Evolutionary conservation across 441 rosid species (phyloP).

Genomic region (Croton laevigatus): DNA sequence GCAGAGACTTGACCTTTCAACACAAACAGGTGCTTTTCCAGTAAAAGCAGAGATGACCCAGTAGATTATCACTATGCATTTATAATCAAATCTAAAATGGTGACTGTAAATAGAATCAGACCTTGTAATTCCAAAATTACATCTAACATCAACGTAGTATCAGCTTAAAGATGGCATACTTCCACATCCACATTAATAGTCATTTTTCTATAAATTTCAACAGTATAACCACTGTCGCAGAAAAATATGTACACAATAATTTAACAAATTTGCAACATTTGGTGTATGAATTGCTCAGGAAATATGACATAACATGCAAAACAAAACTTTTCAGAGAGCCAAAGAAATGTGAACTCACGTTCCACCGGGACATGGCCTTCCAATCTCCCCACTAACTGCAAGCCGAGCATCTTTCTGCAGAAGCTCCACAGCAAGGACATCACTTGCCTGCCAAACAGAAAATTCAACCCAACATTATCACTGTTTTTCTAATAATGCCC

Average conservation of each 20-base stretch:
- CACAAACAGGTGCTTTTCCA: background rate
- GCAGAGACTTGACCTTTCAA: background rate
- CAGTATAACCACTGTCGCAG: background rate
- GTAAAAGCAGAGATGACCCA: background rate
- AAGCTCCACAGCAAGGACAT: conserved; percentile 95
- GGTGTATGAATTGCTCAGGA: background rate
- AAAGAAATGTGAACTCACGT: conserved; percentile 47
- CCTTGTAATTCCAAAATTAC: background rate
- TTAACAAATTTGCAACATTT: background rate
- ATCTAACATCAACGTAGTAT: background rate
- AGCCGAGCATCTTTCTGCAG: conserved; percentile 93
- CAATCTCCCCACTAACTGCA: conserved; percentile 82
- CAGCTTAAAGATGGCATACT: background rate
- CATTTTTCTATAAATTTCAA: background rate
- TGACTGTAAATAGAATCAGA: background rate
- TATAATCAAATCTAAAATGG: background rate
- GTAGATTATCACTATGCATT: background rate
- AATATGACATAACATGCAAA: background rate
- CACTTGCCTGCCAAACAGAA: conserved; percentile 72
- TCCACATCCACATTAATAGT: background rate
- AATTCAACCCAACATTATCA: conserved; percentile 18
- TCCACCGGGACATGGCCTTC: conserved; percentile 92
- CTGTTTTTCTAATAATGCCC: conserved; percentile 8
- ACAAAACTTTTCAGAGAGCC: background rate
- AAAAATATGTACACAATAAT: background rate